Base-by-base conservation (phyloP, 305 asterid genomes). In the Solanum aculeatissimum region DNA sequence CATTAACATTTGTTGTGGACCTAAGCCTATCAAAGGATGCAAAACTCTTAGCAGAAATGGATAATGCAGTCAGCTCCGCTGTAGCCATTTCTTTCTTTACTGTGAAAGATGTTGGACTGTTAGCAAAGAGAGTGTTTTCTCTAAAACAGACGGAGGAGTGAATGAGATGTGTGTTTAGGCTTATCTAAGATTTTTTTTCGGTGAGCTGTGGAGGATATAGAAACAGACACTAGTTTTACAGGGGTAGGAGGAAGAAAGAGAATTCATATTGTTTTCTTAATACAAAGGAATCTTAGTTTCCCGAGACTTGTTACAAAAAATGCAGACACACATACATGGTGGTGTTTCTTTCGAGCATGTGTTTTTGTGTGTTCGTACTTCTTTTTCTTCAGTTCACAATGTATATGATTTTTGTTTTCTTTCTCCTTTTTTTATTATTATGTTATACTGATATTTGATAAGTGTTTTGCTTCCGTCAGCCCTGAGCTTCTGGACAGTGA, bases 21-120 rank as follows among this genome's bases (percentile, higher is more conserved):
- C 87, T 88, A 14, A 89, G 65, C 49, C 89, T 89, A 45, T 86
- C 89, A 53, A 89, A 89, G 10, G 89, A 89, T 19, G 85, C 86
- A 80, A 87, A 87, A 13, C 83, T 81, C 62, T 88, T 89, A 14
- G 84, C 88, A 49, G 89, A 88, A 18, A 86, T 84, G 51, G 87
- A 23, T 62, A 86, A 83, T 80, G 90, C 90, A 16, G 85, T 87
- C 8, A 86, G 80, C 86, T 86, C 82, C 12, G 83, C 25, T 18
- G 88, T 80, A 74, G 92, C 89, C 88, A 88, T 89, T 84, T 1
- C 78, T 38, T 82, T 63, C 62, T 66, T 69, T 49, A 2, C 49
- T 16, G 25, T 45, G 45, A 49, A 74, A 74, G 81, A 47, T 55
- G 42, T 9, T 15, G 42, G 15, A 74, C 81, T 15, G 81, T 45